Evolutionary conservation across 1,139 yeast species (phyloP).

Genomic region (Geotrichum armillariae): DNA sequence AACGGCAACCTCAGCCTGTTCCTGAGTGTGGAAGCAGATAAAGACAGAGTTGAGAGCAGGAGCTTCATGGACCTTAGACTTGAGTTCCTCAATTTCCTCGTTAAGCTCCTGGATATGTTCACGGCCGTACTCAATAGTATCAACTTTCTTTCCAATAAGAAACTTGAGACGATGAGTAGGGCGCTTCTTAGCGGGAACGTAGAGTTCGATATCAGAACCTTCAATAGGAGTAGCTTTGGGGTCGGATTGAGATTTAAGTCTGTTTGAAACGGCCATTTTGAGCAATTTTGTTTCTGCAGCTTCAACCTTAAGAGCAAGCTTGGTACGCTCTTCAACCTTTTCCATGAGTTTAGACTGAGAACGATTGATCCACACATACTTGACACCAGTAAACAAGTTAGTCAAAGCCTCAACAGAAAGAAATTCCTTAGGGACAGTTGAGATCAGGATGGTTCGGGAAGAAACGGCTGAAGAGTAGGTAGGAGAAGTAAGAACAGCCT

Average conservation of each 20-base stretch:
- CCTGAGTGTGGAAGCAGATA: slow-evolving; percentile 82
- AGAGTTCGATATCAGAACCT: slow-evolving; percentile 56
- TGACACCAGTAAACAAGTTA: slow-evolving; percentile 67
- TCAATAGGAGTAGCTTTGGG: slow-evolving; percentile 35
- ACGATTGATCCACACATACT: slow-evolving; percentile 73
- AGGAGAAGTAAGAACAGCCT: slow-evolving; percentile 80
- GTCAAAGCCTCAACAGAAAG: slow-evolving; percentile 60
- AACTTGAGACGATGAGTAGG: slow-evolving; percentile 68
- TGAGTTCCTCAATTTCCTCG: slow-evolving; percentile 55
- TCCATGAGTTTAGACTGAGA: slow-evolving; percentile 59
- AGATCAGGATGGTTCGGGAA: slow-evolving; percentile 78
- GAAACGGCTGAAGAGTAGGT: slow-evolving; percentile 69
- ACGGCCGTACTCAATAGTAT: slow-evolving; percentile 70
- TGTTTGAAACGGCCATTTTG: slow-evolving; percentile 59
- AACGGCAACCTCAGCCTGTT: slow-evolving; percentile 82
- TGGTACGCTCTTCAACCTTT: slow-evolving; percentile 60
- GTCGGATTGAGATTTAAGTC: slow-evolving; percentile 52
- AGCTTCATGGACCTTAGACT: slow-evolving; percentile 42
- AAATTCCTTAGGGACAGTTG: slow-evolving; percentile 71
- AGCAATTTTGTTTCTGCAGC: slow-evolving; percentile 65
- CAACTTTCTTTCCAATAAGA: slow-evolving; percentile 80
- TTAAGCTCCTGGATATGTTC: slow-evolving; percentile 69
- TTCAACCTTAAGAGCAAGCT: slow-evolving; percentile 65
- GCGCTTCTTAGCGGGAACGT: slow-evolving; percentile 73
- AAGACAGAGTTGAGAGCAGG: slow-evolving; percentile 63